A percentile compares a stretch with the other conserved stretches of the same genome.
These are phyloP conservation scores for Hortiboletus campestris DNA, from an alignment of 768 basidiomycete genomes.

Conservation along the genomic window DNA sequence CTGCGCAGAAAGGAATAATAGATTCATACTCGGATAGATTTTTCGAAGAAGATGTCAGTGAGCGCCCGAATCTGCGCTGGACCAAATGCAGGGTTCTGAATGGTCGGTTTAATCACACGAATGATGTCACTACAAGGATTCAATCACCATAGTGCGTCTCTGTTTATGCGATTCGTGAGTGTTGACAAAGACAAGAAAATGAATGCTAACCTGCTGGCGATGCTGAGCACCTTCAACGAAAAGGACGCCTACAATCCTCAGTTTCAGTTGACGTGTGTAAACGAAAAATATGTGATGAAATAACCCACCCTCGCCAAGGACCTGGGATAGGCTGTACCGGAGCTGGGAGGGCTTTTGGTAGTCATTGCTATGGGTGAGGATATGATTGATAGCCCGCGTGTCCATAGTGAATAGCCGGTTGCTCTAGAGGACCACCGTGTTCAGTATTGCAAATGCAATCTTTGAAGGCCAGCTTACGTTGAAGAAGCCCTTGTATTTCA, in stretches of 20 bases:
- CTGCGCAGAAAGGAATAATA: not conserved
- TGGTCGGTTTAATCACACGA: not conserved
- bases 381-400: slow-evolving; percentile 57
- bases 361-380: slow-evolving; percentile 49
- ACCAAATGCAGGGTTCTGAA: slow-evolving; percentile 63
- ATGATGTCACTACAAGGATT: not conserved
- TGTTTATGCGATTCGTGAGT: not conserved
- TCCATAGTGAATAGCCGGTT: slow-evolving; percentile 56
- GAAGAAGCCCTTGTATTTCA: slow-evolving; percentile 12
- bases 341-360: slow-evolving; percentile 46
- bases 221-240: slow-evolving; percentile 41
- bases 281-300: not conserved
- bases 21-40: slow-evolving; percentile 45
- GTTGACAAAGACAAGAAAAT: not conserved
- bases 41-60: slow-evolving; percentile 61
- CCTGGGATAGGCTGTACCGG: not conserved
- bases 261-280: not conserved
- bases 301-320: slow-evolving; percentile 2
- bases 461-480: not conserved
- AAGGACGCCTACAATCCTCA: slow-evolving; percentile 41
- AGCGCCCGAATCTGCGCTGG: slow-evolving; percentile 55
- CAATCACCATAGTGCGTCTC: slow-evolving; percentile 35
- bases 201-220: slow-evolving; percentile 34
- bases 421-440: slow-evolving; percentile 12
- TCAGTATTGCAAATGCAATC: not conserved